These are phyloP conservation scores for Micromonas pusilla DNA, from an alignment of 139 green algal species.

Conservation along the genomic window DNA sequence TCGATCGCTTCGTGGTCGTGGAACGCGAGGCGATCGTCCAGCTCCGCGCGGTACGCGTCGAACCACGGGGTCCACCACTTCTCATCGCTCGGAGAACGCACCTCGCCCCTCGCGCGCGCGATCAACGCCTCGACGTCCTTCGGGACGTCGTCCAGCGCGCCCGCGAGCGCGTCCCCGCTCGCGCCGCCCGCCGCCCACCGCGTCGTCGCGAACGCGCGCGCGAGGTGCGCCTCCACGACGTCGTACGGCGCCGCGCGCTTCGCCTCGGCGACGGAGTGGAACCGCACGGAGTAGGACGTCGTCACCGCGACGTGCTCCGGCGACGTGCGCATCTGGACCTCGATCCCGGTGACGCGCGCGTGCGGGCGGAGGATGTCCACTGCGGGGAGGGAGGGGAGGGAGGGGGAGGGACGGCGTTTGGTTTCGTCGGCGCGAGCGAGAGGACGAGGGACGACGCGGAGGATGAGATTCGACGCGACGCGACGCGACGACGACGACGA, in stretches of 20 bases:
- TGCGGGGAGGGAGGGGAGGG: too few species aligned
- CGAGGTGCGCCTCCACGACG: constrained; percentile 51
- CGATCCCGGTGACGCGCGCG: too few species aligned
- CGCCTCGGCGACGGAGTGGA: too few species aligned
- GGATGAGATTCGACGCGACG: too few species aligned
- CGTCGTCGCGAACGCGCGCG: neutral
- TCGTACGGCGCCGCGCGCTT: constrained; percentile 48
- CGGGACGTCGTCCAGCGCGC: neutral
- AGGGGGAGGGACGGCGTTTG: too few species aligned
- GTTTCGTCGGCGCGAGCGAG: too few species aligned
- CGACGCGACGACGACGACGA: too few species aligned
- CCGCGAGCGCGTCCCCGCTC: neutral
- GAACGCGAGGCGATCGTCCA: constrained; percentile 67
- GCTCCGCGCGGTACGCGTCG: constrained; percentile 59
- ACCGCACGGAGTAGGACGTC: too few species aligned
- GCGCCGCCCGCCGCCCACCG: constrained; percentile 23
- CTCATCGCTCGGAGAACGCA: constrained; percentile 4
- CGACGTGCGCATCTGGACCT: too few species aligned
- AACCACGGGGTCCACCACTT: constrained; percentile 66
- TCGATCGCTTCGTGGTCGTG: constrained; percentile 77
- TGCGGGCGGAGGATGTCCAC: too few species aligned
- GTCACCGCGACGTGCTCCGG: too few species aligned
- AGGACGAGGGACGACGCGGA: too few species aligned
- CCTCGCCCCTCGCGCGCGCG: neutral
- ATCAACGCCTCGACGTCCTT: neutral